Base-by-base conservation (phyloP, 495 filamentous ascomycete genomes). In the Echria macrotheca region DNA sequence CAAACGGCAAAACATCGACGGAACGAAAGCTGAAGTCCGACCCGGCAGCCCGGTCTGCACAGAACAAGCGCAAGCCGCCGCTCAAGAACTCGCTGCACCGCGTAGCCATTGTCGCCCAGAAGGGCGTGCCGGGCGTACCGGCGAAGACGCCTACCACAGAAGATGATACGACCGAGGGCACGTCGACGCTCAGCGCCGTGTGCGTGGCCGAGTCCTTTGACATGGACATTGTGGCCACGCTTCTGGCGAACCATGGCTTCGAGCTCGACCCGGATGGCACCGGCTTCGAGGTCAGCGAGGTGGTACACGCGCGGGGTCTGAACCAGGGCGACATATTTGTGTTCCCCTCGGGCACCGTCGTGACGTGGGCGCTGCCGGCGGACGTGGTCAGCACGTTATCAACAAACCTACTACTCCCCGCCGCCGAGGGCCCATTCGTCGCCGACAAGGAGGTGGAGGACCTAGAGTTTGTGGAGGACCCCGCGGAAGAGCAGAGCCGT, bases 291-390 rank as follows among this genome's bases (percentile, higher is more conserved):
- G 65, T 73, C 2, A 71, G 78, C 32, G 81, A 86, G 60, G 78
- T 81, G 15, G 74, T 78, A 9, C 77, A 80, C 54, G 75, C 75
- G 10, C 55, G 76, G 15, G 74, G 74, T 0, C 66, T 76, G 24
- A 79, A 77, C 49, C 62, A 70, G 43, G 90, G 89, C 10, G 93
- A 97, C 63, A 77, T 96, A 11, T 96, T 97, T 55, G 82, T 98
- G n/a, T 98, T 98, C 57, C 89, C 93, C 4, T 95, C 91, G 1
- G 93, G 93, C 2, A 94, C 89, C n/a, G 79, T 96, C 4, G 93
- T 97, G 7, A 79, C 87, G 23, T 98, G 93, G 93, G 82, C 82
- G 5, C 73, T 96, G 2, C 82, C 86, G 0, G 75, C 87, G 44
- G 79, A 81, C 24, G 77, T 86, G 15, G 82, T 85, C 10, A 79